Percentiles rank a stretch among this genome's conserved stretches.
These are phyloP conservation scores for Globisporangium middletonii DNA, from an alignment of 352 stramenopile genomes.

Conservation along the genomic window DNA sequence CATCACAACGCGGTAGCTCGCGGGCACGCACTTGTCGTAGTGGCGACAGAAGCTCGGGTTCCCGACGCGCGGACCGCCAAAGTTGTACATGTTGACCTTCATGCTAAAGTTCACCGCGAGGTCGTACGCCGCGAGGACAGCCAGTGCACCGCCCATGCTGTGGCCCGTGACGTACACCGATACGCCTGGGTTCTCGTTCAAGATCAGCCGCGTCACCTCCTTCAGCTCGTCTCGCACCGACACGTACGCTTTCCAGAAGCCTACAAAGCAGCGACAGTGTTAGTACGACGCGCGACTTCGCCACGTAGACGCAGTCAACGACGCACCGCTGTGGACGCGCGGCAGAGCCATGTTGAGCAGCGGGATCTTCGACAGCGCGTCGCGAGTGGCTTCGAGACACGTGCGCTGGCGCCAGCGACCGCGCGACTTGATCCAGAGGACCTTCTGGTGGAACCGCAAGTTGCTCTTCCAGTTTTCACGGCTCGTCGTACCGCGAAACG, in stretches of 20 bases:
- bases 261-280: conserved; percentile 17
- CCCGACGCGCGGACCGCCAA: conserved; percentile 78
- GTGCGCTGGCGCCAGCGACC: conserved; percentile 39
- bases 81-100: conserved; percentile 89
- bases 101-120: conserved; percentile 81
- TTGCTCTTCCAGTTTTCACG: conserved; percentile 89
- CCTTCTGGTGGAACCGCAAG: conserved; percentile 71
- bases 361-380: conserved; percentile 67
- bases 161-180: conserved; percentile 91
- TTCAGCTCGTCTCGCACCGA: conserved; percentile 74
- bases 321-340: conserved; percentile 73
- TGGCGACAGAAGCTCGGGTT: conserved; percentile 76
- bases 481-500: conserved; percentile 82
- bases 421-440: conserved; percentile 73
- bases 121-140: conserved; percentile 85
- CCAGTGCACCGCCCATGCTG: conserved; percentile 88
- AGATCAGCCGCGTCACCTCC: conserved; percentile 66
- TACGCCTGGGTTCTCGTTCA: conserved; percentile 81
- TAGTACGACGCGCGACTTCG: neutral
- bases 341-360: conserved; percentile 82
- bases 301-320: neutral
- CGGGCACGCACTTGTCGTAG: conserved; percentile 70
- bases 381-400: conserved; percentile 55
- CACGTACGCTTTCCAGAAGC: conserved; percentile 83
- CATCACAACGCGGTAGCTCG: conserved; percentile 80